Base-by-base conservation (phyloP, 2,329 filamentous ascomycete species). In the Graphilbum sp. region DNA sequence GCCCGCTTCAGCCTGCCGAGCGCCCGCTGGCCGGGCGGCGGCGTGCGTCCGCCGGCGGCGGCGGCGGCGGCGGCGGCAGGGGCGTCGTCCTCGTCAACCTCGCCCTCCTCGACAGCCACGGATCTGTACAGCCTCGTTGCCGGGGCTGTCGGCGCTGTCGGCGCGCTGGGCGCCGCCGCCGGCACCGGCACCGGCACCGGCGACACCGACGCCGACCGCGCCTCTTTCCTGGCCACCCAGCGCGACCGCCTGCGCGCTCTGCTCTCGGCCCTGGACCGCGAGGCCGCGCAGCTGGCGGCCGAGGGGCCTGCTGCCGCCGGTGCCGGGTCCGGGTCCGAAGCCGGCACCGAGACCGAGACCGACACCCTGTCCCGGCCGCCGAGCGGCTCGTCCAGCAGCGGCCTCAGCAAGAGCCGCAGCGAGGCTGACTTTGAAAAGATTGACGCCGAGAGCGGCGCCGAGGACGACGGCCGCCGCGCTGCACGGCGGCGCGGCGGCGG, bases 401-500 rank as follows among this genome's bases (percentile, higher is more conserved):
- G 64, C 3, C 59, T 93, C 49, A 79, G 73, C 49, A 88, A 88
- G 61, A 88, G 82, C 52, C 75, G 76, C 45, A 92, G 83, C 54
- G 86, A 94, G 53, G 73, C 72, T 17, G 88, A 93, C 49, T 95
- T 95, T 52, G 86, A 93, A 52, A 82, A 84, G 54, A 83, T 58
- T 47, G 81, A 90, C 44, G 75, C 77, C 25, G 80, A 87, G 52
- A 79, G 75, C 50, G 68, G 67, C 10, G 62, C 61, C 20, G 75
- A 72, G 50, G 70, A 72, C 34, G 45, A 48, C 47, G 61, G 43
- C 10, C 9, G 11, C 45, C 48, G 43, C 21, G 5, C 6, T 20
- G 19, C 5, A 20, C 7, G 33, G 19, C 20, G 21, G 15, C 19
- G 33, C 19, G 13, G 52, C 43, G n/a, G 55, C 54, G 36, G 55